Evolutionary conservation across 2,329 filamentous ascomycete species (phyloP), one percentile per base, ranked within the genome.

Genomic region (Phialophora verrucosa): DNA sequence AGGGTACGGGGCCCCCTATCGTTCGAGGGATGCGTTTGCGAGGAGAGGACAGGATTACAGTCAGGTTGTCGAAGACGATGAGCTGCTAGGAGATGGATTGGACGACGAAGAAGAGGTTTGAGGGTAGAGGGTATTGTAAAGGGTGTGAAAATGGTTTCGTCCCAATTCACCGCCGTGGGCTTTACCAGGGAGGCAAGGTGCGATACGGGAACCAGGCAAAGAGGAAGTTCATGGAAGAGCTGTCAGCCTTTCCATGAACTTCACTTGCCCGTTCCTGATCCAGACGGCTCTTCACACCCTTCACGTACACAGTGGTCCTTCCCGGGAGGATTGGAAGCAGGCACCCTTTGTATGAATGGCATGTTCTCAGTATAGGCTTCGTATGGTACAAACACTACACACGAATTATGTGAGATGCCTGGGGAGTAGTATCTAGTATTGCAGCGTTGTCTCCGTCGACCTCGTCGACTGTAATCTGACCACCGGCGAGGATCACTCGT

Each of bases 21-120:
- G 93, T 17, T 96, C 91, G 58, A 84, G 96, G 66, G 91, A 91
- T 74, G 94, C 91, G 68, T 99, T 99, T 79, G 91, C 93, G 4
- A 87, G 93, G 64, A 90, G 92, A 0, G 86, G 91, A 63, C 90
- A 91, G n/a, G 92, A 97, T 77, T 73, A 71, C 51, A 66, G 65
- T 51, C 98, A 98, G 77, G 92, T 97, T 59, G 93, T 96, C 74
- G 91, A 95, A 59, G 95, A 98, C 76, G 95, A 98, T 57, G 94
- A 98, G 82, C 81, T 99, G 72, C 81, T 99, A 42, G 95, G 95
- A 0, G 94, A 97, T 72, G 93, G 96, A 66, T 93, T 92, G 72
- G 94, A 97, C 71, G 93, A 97, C 75, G 94, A 97, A 68, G 91
- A 81, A 60, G 79, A 80, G 63, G 74, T 74, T 53, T 79, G 59